Percentiles rank a stretch among this genome's conserved stretches.
Conservation (phyloP, 805 yeast species). For the Candida saitoana region DNA sequence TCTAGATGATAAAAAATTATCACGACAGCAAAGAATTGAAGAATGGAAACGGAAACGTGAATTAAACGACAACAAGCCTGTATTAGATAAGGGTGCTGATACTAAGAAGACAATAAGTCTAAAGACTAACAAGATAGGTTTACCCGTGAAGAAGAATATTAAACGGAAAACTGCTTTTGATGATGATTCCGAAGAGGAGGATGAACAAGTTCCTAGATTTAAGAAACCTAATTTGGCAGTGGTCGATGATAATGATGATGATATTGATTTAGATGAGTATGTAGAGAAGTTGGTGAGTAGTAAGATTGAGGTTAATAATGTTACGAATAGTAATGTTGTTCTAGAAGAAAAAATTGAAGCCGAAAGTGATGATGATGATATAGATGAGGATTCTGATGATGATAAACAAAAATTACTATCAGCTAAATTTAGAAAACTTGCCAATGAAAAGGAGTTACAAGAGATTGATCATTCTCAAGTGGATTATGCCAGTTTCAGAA, state of each 20-base stretch:
- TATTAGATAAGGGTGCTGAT: background rate
- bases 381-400: constrained; percentile 30
- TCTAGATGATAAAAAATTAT: constrained; percentile 16
- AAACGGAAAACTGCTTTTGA: constrained; percentile 16
- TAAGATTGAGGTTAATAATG: too few relatives aligned
- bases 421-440: constrained; percentile 37
- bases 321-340: too few relatives aligned
- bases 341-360: too few relatives aligned
- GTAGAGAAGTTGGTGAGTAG: constrained; percentile 28
- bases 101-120: constrained; percentile 3
- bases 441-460: constrained; percentile 48
- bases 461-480: constrained; percentile 43
- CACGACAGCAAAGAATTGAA: constrained; percentile 39
- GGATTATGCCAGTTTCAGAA: constrained; percentile 52
- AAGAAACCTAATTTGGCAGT: constrained; percentile 16
- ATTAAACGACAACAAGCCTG: background rate
- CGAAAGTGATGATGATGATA: constrained; percentile 18
- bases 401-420: constrained; percentile 31
- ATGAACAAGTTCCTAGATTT: constrained; percentile 13
- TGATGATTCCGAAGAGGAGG: constrained; percentile 27
- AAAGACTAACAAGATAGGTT: constrained; percentile 6
- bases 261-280: constrained; percentile 32
- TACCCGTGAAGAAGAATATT: constrained; percentile 4
- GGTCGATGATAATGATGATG: constrained; percentile 7
- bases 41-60: constrained; percentile 47